phyloP scores from a whole-genome alignment of 2,329 filamentous ascomycete species.

The Hypomyces rosellus region DNA sequence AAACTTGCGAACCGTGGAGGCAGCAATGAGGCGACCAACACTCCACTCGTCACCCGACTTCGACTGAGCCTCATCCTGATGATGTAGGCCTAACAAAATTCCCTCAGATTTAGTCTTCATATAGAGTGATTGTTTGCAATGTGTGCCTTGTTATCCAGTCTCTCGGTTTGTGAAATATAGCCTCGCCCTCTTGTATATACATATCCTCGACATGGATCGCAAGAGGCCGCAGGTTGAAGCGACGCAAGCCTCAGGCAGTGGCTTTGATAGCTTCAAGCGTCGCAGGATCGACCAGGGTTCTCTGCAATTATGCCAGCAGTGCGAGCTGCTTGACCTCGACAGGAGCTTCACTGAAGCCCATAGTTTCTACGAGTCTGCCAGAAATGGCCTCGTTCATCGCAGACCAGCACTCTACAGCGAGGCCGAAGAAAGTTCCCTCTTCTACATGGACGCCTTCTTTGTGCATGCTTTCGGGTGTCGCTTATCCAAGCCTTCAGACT shows the following conservation, averaged over 20 bases:
- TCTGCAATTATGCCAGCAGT: conserved; percentile 1
- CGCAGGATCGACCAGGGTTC: neutral
- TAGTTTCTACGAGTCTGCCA: conserved; percentile 1
- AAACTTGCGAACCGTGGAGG: too few relatives aligned
- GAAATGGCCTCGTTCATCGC: neutral
- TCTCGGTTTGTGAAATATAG: too few relatives aligned
- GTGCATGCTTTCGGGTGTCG: conserved; percentile 5
- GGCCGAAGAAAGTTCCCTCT: neutral
- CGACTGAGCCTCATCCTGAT: too few relatives aligned
- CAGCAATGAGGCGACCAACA: too few relatives aligned
- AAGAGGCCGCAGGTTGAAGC: neutral
- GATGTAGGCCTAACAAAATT: too few relatives aligned
- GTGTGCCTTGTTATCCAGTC: too few relatives aligned
- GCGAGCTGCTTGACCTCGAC: conserved; percentile 5
- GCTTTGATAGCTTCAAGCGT: neutral
- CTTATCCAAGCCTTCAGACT: neutral
- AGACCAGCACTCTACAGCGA: neutral
- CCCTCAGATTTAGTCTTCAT: too few relatives aligned
- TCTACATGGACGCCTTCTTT: conserved; percentile 8
- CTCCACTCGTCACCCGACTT: too few relatives aligned
- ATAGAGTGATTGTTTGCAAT: too few relatives aligned
- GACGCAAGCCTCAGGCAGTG: neutral
- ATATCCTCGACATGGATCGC: neutral
- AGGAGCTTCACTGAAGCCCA: neutral
- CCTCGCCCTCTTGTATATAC: too few relatives aligned